These are phyloP conservation scores for Oleoguttula mirabilis DNA, from an alignment of 495 filamentous ascomycete genomes.

Conservation along the genomic window DNA sequence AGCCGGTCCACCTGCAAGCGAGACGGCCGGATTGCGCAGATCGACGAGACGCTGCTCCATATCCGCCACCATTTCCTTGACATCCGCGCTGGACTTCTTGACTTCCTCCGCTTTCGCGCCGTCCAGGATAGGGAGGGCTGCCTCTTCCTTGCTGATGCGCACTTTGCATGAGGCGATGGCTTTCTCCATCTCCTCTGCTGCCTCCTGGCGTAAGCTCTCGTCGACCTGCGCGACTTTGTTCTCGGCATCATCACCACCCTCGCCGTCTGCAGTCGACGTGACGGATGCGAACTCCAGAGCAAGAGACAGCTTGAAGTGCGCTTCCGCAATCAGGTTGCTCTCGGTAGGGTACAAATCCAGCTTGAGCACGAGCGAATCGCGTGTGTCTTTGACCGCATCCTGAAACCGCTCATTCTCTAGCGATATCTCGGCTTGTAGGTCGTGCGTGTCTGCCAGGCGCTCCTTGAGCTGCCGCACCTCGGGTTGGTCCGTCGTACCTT, in stretches of 20 bases:
- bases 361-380: conserved; percentile 62
- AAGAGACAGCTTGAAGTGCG: conserved; percentile 88
- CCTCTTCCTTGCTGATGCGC: conserved; percentile 63
- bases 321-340: conserved; percentile 77
- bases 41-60: conserved; percentile 81
- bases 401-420: conserved; percentile 84
- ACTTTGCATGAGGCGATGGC: conserved; percentile 69
- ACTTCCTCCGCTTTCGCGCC: conserved; percentile 38
- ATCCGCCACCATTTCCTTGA: conserved; percentile 74
- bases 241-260: conserved; percentile 32
- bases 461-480: conserved; percentile 57
- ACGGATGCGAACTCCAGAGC: conserved; percentile 86
- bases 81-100: conserved; percentile 60
- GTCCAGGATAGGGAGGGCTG: conserved; percentile 39
- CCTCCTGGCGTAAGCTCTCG: conserved; percentile 59
- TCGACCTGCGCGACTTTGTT: conserved; percentile 38
- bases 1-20: conserved; percentile 37
- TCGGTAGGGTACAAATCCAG: conserved; percentile 62
- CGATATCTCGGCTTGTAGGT: conserved; percentile 85
- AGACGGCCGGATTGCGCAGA: conserved; percentile 54
- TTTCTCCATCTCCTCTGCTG: conserved; percentile 62
- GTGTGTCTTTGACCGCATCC: conserved; percentile 68
- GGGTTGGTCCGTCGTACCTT: conserved; percentile 28
- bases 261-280: conserved; percentile 41
- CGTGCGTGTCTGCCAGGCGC: conserved; percentile 78